Evolutionary conservation across 2,329 filamentous ascomycete species (phyloP).

Genomic region (Cephalotrichum gorgonifer): DNA sequence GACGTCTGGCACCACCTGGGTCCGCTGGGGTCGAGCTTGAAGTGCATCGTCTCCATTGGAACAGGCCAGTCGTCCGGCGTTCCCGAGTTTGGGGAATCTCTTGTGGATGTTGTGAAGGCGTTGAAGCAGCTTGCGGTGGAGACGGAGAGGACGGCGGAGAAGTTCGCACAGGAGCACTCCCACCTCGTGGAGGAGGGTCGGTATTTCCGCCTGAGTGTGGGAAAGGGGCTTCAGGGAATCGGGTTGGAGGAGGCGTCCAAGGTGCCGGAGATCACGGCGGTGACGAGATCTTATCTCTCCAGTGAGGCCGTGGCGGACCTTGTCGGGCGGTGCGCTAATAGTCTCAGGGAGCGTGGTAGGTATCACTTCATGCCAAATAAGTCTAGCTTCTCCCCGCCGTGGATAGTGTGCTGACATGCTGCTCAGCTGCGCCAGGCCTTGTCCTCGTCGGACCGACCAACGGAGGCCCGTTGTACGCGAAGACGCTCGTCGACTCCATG

Average conservation of each 20-base stretch:
- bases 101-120: neutral
- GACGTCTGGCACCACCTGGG: conserved; percentile 21
- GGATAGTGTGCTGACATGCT: too few species aligned
- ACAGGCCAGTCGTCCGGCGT: conserved; percentile 21
- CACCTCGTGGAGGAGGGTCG: conserved; percentile 19
- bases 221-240: conserved; percentile 26
- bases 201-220: conserved; percentile 34
- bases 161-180: conserved; percentile 19
- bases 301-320: too few species aligned
- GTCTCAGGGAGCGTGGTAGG: too few species aligned
- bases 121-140: conserved; percentile 22
- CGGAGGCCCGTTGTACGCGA: too few species aligned
- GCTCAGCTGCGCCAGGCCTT: too few species aligned
- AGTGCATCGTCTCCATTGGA: conserved; percentile 29
- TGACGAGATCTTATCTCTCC: too few species aligned
- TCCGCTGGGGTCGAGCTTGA: conserved; percentile 16
- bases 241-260: conserved; percentile 22
- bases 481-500: too few species aligned
- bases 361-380: too few species aligned
- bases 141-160: conserved; percentile 25
- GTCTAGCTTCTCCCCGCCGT: too few species aligned
- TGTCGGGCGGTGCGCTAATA: too few species aligned
- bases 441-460: too few species aligned
- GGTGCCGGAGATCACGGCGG: conserved; percentile 9
- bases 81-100: conserved; percentile 10